Percentiles rank a stretch among this genome's conserved stretches.
Conservation (phyloP, 2,329 filamentous ascomycete species). For the Pestalotiopsis sp. region DNA sequence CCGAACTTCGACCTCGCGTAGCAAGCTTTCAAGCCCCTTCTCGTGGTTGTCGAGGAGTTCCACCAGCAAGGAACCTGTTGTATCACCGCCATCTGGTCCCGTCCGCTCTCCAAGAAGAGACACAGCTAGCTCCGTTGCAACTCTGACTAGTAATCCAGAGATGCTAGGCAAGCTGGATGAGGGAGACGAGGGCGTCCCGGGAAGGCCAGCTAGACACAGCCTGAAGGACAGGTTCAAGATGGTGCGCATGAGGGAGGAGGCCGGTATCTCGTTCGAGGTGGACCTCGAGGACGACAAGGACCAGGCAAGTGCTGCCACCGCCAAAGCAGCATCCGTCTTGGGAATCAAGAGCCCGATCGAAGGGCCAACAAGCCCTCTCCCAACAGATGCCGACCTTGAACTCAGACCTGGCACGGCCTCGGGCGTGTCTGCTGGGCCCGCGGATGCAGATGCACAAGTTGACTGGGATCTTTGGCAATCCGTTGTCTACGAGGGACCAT, state of each 20-base stretch:
- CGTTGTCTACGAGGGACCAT: slow-evolving; percentile 91
- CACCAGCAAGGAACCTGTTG: slow-evolving; percentile 52
- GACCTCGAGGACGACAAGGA: slow-evolving; percentile 55
- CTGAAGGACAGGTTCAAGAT: slow-evolving; percentile 79
- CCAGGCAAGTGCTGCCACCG: slow-evolving; percentile 28
- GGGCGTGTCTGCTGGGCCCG: slow-evolving; percentile 75
- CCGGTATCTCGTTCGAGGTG: slow-evolving; percentile 48
- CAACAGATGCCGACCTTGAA: slow-evolving; percentile 66
- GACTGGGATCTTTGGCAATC: slow-evolving; percentile 99
- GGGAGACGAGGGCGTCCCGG: slow-evolving; percentile 55
- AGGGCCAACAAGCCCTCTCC: slow-evolving; percentile 49
- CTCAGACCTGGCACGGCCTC: slow-evolving; percentile 85
- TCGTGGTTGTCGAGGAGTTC: slow-evolving; percentile 78
- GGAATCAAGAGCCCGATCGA: slow-evolving; percentile 25
- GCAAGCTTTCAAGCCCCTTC: slow-evolving; percentile 84
- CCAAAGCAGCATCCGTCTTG: slow-evolving; percentile 16
- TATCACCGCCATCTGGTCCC: slow-evolving; percentile 51
- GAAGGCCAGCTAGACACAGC: slow-evolving; percentile 58
- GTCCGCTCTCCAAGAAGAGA: slow-evolving; percentile 61
- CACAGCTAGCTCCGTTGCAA: slow-evolving; percentile 79
- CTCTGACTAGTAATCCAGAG: slow-evolving; percentile 78
- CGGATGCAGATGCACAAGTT: slow-evolving; percentile 73
- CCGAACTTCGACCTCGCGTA: slow-evolving; percentile 42
- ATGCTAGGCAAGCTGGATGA: slow-evolving; percentile 78
- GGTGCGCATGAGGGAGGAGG: slow-evolving; percentile 74